phyloP scores from a whole-genome alignment of 257 asterid species.

The Vinca minor region DNA sequence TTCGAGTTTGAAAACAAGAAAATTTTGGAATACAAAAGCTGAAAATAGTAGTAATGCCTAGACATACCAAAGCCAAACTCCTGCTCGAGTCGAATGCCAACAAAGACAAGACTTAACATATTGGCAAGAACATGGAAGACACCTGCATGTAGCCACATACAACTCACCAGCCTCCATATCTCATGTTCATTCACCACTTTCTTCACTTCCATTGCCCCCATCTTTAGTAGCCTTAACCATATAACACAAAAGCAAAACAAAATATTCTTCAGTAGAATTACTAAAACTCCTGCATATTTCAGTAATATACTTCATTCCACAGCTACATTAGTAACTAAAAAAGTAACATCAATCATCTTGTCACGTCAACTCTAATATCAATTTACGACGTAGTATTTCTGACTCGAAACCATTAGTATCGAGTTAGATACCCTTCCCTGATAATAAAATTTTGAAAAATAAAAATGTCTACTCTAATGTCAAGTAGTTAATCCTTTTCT shows the following conservation, averaged over 20 bases:
- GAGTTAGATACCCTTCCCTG: too few relatives aligned
- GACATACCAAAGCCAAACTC: constrained; percentile 43
- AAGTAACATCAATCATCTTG: too few relatives aligned
- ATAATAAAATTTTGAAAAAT: too few relatives aligned
- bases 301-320: too few relatives aligned
- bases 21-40: neutral
- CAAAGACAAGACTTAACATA: constrained; percentile 36
- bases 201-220: constrained; percentile 32
- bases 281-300: too few relatives aligned
- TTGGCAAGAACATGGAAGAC: constrained; percentile 43
- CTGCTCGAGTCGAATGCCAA: constrained; percentile 42
- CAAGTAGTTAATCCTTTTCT: too few relatives aligned
- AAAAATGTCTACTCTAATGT: too few relatives aligned
- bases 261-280: neutral
- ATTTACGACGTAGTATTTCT: too few relatives aligned
- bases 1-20: neutral
- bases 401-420: too few relatives aligned
- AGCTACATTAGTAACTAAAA: too few relatives aligned
- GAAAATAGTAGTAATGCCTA: neutral
- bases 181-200: constrained; percentile 25
- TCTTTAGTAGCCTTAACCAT: constrained; percentile 20
- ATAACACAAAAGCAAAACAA: neutral
- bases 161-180: constrained; percentile 29
- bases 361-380: too few relatives aligned
- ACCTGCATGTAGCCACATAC: constrained; percentile 47